phyloP scores from a whole-genome alignment of 371 early-diverging fungal species.

The Mortierella polycephala region DNA sequence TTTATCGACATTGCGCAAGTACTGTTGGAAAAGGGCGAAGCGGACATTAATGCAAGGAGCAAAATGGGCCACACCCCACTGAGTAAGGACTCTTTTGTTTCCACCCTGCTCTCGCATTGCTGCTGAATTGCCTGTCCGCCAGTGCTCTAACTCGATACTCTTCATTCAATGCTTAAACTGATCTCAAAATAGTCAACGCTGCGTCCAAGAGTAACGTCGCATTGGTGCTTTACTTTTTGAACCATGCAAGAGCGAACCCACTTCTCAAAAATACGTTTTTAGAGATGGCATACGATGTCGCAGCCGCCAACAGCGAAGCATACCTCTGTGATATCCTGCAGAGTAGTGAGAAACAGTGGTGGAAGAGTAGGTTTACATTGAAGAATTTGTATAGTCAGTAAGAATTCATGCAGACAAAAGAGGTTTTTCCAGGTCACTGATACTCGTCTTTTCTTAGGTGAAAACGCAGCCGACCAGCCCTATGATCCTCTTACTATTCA shows the following conservation, averaged over 20 bases:
- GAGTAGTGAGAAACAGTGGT: conserved; percentile 64
- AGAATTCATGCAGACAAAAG: not conserved
- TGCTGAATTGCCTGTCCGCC: not conserved
- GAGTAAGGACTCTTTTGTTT: conserved; percentile 56
- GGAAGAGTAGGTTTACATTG: conserved; percentile 46
- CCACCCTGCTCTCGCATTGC: too few relatives aligned
- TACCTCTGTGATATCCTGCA: conserved; percentile 78
- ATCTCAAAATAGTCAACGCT: conserved; percentile 70
- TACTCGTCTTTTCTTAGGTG: conserved; percentile 24
- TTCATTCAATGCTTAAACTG: not conserved
- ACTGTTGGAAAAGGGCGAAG: conserved; percentile 64
- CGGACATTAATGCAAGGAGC: conserved; percentile 72
- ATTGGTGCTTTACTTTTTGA: conserved; percentile 76
- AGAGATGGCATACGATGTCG: conserved; percentile 87
- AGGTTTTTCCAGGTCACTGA: not conserved
- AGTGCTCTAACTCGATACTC: not conserved
- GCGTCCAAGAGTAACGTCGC: conserved; percentile 76
- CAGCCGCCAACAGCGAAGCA: conserved; percentile 69
- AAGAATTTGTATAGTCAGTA: not conserved
- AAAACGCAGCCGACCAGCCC: conserved; percentile 55
- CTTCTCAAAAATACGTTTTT: conserved; percentile 73
- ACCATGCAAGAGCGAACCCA: conserved; percentile 71
- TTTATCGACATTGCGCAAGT: conserved; percentile 68
- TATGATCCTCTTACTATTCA: conserved; percentile 70
- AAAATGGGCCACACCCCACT: conserved; percentile 81